phyloP scores from a whole-genome alignment of 208 protist species.

The Leishmania mexicana region DNA sequence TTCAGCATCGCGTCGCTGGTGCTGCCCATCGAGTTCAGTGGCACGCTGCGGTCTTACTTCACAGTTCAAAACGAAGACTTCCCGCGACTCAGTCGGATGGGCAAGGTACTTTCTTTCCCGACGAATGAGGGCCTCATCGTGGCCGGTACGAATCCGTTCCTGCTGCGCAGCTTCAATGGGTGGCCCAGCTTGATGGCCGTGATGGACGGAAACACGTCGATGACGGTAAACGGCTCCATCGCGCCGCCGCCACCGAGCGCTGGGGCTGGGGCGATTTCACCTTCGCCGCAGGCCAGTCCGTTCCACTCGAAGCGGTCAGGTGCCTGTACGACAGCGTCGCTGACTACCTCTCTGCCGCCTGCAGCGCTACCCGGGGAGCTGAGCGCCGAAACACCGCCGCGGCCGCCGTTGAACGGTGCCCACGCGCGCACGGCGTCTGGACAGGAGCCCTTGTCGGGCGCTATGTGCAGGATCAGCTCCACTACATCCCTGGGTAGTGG shows the following conservation, averaged over 20 bases:
- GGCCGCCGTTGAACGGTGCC: neutral
- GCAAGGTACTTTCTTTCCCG: conserved; percentile 70
- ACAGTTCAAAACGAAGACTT: conserved; percentile 85
- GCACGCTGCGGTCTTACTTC: conserved; percentile 75
- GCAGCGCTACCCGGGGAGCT: conserved; percentile 13
- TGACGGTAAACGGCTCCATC: conserved; percentile 29
- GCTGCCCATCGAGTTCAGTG: conserved; percentile 71
- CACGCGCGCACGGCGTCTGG: neutral
- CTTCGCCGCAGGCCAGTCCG: neutral
- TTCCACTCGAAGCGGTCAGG: neutral
- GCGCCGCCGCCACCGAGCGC: conserved; percentile 8
- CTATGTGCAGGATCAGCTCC: neutral
- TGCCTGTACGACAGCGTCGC: neutral
- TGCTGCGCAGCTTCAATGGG: conserved; percentile 77
- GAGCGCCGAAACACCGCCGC: conserved; percentile 1
- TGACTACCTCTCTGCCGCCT: neutral
- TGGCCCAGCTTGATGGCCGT: conserved; percentile 74
- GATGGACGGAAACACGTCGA: conserved; percentile 48
- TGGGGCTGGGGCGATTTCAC: neutral
- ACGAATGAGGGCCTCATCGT: conserved; percentile 54
- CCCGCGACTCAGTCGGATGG: conserved; percentile 58
- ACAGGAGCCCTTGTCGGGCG: neutral
- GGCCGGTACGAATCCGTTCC: conserved; percentile 81
- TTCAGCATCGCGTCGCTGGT: conserved; percentile 78
- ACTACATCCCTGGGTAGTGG: conserved; percentile 1